Conservation (phyloP, 768 basidiomycete species). For the Thelephora aurantiotincta region DNA sequence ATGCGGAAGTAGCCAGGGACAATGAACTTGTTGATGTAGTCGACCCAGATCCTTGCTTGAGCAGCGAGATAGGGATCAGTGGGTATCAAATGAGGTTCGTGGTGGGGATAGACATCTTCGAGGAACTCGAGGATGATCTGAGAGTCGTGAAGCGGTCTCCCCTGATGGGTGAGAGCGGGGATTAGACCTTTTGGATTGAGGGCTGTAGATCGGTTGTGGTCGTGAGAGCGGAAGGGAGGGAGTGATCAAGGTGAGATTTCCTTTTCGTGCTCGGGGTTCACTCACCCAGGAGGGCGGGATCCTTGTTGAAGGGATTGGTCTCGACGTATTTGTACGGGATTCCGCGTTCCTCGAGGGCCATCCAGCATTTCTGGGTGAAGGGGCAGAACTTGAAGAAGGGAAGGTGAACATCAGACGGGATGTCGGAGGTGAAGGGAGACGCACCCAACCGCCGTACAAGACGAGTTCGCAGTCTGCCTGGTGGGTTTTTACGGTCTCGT, state of each 20-base stretch:
- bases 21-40: constrained; percentile 37
- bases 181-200: constrained; percentile 64
- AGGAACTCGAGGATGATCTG: constrained; percentile 52
- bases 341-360: constrained; percentile 48
- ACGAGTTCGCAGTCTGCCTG: constrained; percentile 37
- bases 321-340: constrained; percentile 58
- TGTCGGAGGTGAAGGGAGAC: constrained; percentile 7
- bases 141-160: constrained; percentile 48
- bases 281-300: constrained; percentile 37
- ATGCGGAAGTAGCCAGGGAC: constrained; percentile 35
- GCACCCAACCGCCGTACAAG: constrained; percentile 48
- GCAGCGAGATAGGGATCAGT: constrained; percentile 37
- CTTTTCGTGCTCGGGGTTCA: background rate
- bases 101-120: constrained; percentile 39
- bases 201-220: constrained; percentile 16
- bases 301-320: constrained; percentile 60
- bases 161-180: constrained; percentile 37
- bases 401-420: background rate
- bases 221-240: background rate
- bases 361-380: constrained; percentile 49
- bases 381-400: constrained; percentile 31
- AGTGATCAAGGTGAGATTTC: background rate
- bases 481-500: constrained; percentile 35
- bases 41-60: constrained; percentile 39
- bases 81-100: constrained; percentile 36